phyloP scores from a whole-genome alignment of 331 rosid genomes.

The Quercus lobata region DNA sequence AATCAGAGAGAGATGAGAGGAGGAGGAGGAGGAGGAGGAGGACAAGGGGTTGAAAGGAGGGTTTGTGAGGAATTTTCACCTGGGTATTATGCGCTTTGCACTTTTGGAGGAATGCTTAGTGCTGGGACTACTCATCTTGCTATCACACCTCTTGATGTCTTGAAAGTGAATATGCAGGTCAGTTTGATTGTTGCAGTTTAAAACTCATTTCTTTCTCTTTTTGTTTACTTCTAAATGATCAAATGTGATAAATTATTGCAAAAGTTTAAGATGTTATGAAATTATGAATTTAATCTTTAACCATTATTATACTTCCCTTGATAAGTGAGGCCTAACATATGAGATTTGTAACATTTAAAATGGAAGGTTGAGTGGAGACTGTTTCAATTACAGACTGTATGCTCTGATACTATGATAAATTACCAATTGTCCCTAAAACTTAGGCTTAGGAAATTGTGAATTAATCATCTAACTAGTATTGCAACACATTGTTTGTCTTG shows the following conservation, averaged over 20 bases:
- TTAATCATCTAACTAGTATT: too few relatives aligned
- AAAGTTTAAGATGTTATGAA: too few relatives aligned
- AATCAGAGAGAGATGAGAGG: neutral
- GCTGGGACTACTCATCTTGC: slow-evolving; percentile 69
- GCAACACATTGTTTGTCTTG: neutral
- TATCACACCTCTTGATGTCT: slow-evolving; percentile 65
- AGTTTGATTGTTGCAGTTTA: neutral
- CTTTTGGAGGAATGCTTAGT: slow-evolving; percentile 67
- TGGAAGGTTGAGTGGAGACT: too few relatives aligned
- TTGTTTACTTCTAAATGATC: neutral
- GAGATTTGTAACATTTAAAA: too few relatives aligned
- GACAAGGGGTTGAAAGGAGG: slow-evolving; percentile 31
- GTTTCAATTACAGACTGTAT: too few relatives aligned
- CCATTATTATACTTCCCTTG: too few relatives aligned
- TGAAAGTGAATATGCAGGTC: slow-evolving; percentile 82
- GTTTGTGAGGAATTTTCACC: slow-evolving; percentile 44
- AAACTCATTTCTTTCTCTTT: neutral
- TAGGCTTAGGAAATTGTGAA: too few relatives aligned
- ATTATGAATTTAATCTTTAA: too few relatives aligned
- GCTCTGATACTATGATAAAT: too few relatives aligned
- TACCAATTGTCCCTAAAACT: too few relatives aligned
- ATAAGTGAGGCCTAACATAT: too few relatives aligned
- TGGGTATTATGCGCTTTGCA: slow-evolving; percentile 56
- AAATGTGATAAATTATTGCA: neutral
- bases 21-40: neutral